phyloP scores from a whole-genome alignment of 2,329 filamentous ascomycete species.

The Curvularia sp. region DNA sequence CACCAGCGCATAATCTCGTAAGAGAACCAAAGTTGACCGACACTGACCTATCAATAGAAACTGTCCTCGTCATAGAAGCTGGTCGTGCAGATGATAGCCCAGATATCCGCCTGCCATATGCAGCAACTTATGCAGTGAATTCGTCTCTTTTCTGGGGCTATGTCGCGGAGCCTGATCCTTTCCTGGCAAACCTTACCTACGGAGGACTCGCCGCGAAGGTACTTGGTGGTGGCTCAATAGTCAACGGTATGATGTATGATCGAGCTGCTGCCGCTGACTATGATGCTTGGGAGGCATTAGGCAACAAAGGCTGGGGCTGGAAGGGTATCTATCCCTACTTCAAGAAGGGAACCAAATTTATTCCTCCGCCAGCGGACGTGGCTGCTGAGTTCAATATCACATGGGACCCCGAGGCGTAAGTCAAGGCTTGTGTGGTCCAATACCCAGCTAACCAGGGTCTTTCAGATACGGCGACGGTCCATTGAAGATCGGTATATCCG shows the following conservation, averaged over 20 bases:
- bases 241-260: constrained; percentile 51
- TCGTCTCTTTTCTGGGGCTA: constrained; percentile 30
- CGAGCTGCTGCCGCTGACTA: constrained; percentile 49
- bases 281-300: constrained; percentile 66
- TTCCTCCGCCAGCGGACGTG: constrained; percentile 26
- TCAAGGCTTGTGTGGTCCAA: not conserved
- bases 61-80: constrained; percentile 41
- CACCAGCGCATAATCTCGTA: not conserved
- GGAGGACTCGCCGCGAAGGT: constrained; percentile 29
- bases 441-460: not conserved
- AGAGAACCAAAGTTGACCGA: not conserved
- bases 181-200: constrained; percentile 27
- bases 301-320: constrained; percentile 68
- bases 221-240: constrained; percentile 33
- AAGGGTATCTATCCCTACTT: constrained; percentile 51
- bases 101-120: constrained; percentile 35
- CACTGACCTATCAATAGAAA: constrained; percentile 19
- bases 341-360: constrained; percentile 39
- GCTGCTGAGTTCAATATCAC: constrained; percentile 31
- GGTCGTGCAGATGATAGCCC: constrained; percentile 34
- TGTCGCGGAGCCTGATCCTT: constrained; percentile 30
- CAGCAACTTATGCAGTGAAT: constrained; percentile 32
- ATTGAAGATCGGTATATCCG: constrained; percentile 37
- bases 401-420: constrained; percentile 34
- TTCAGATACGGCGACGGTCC: constrained; percentile 38